Percentiles rank a stretch among this genome's conserved stretches.
phyloP scores from a whole-genome alignment of 1,284 basidiomycete genomes.

The Thecaphora frezii region DNA sequence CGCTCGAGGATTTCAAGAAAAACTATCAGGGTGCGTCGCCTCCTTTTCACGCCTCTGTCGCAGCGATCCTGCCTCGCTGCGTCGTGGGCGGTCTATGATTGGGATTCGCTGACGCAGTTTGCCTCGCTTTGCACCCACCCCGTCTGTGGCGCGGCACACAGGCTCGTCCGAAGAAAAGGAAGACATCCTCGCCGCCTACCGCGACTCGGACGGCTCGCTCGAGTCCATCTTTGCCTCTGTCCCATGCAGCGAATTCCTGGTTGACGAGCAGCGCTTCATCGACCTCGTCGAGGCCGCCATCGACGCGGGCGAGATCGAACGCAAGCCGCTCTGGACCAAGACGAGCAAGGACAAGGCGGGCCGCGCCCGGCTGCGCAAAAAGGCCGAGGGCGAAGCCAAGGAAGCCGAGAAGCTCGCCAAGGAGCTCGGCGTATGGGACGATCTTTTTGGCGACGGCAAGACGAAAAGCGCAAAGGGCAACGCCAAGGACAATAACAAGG shows the following conservation, averaged over 20 bases:
- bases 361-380: conserved; percentile 32
- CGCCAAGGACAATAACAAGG: neutral
- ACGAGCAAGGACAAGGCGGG: conserved; percentile 27
- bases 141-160: neutral
- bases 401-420: conserved; percentile 50
- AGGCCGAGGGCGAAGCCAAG: conserved; percentile 39
- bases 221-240: conserved; percentile 47
- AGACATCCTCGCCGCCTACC: conserved; percentile 52
- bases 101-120: neutral
- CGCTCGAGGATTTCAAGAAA: conserved; percentile 48
- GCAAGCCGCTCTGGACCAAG: conserved; percentile 22
- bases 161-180: conserved; percentile 49
- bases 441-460: conserved; percentile 43
- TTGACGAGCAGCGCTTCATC: conserved; percentile 45
- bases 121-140: neutral
- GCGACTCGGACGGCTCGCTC: conserved; percentile 37
- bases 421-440: conserved; percentile 56
- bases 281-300: conserved; percentile 42
- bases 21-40: conserved; percentile 48
- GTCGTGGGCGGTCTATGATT: no score
- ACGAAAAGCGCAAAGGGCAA: neutral
- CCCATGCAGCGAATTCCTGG: conserved; percentile 50
- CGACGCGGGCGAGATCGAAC: conserved; percentile 27
- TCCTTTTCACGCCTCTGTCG: no score
- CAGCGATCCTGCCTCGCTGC: no score